phyloP scores from a whole-genome alignment of 2,329 filamentous ascomycete species.

The Colletotrichum abscissum region DNA sequence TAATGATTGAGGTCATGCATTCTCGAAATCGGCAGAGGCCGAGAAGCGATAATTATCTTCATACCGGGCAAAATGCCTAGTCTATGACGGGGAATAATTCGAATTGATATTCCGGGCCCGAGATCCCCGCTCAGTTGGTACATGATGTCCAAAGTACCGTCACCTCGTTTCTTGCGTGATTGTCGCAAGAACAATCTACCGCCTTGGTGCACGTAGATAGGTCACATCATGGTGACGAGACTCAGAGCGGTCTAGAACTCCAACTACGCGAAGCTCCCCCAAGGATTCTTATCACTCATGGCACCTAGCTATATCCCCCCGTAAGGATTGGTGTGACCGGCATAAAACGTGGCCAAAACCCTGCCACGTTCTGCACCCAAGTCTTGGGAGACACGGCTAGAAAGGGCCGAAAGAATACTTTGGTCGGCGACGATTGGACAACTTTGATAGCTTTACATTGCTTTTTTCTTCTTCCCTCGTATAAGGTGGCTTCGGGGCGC shows the following conservation, averaged over 20 bases:
- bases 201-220: neutral
- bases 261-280: neutral
- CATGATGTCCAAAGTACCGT: neutral
- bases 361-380: neutral
- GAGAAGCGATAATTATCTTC: neutral
- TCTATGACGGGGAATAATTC: neutral
- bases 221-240: neutral
- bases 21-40: too few species aligned
- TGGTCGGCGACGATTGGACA: neutral
- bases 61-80: neutral
- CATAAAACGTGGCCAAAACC: neutral
- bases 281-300: neutral
- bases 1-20: too few species aligned
- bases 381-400: neutral
- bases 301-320: neutral
- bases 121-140: neutral
- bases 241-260: neutral
- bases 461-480: neutral
- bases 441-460: neutral
- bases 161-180: neutral
- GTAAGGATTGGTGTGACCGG: neutral
- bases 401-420: neutral
- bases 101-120: neutral
- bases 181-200: neutral
- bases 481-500: neutral